A percentile compares a stretch with the other conserved stretches of the same genome.
Evolutionary conservation across 2,329 filamentous ascomycete genomes (phyloP).

Genomic region (Talaromyces atroroseus): DNA sequence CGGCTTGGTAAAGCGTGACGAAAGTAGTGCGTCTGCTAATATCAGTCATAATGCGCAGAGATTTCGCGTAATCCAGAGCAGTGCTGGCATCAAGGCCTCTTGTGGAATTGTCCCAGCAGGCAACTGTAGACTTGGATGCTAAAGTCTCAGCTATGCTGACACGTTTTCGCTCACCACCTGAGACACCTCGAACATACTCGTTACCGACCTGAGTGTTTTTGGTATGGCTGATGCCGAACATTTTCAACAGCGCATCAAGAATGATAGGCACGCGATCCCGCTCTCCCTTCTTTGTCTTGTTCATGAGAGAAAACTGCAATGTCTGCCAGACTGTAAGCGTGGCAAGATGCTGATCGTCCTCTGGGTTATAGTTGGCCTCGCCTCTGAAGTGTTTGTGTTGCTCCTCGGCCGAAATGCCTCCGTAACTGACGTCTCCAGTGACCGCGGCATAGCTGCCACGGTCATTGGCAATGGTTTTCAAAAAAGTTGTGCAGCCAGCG

Average conservation of each 20-base stretch:
- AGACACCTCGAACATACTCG: slow-evolving; percentile 65
- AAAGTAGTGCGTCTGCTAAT: slow-evolving; percentile 65
- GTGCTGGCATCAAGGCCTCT: slow-evolving; percentile 75
- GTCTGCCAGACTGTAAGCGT: slow-evolving; percentile 73
- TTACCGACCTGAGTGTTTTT: slow-evolving; percentile 71
- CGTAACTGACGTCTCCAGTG: slow-evolving; percentile 65
- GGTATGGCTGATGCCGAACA: slow-evolving; percentile 74
- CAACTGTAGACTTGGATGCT: slow-evolving; percentile 65
- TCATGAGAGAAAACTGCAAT: slow-evolving; percentile 66
- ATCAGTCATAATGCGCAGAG: slow-evolving; percentile 67
- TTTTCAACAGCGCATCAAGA: slow-evolving; percentile 64
- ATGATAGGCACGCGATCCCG: slow-evolving; percentile 53
- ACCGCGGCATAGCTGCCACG: slow-evolving; percentile 60
- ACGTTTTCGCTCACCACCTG: slow-evolving; percentile 74
- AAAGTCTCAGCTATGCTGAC: slow-evolving; percentile 74
- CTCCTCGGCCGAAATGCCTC: slow-evolving; percentile 62
- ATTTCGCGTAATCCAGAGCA: slow-evolving; percentile 70
- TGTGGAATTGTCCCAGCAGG: slow-evolving; percentile 76
- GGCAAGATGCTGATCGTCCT: slow-evolving; percentile 68
- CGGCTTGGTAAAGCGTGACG: slow-evolving; percentile 67
- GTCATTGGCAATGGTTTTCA: slow-evolving; percentile 70
- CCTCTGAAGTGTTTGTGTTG: slow-evolving; percentile 65
- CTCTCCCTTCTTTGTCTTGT: slow-evolving; percentile 66
- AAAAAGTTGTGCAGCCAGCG: slow-evolving; percentile 67
- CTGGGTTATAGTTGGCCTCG: slow-evolving; percentile 67